Percentiles rank a stretch among this genome's conserved stretches.
These are phyloP conservation scores for Avena insularis DNA, from an alignment of 176 grass and related monocot genomes.

Conservation along the genomic window DNA sequence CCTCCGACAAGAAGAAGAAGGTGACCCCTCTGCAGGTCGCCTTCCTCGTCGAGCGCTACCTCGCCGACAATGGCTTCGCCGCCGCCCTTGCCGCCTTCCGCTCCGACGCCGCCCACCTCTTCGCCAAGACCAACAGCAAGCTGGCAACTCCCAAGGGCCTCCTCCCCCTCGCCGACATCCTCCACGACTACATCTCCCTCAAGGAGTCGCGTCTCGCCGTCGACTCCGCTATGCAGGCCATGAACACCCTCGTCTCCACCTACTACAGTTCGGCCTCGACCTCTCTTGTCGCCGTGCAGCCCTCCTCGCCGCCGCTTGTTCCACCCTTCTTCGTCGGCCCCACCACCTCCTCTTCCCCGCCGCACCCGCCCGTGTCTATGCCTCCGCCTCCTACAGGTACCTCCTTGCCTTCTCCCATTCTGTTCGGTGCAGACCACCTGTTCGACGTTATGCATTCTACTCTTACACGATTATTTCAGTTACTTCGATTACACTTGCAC, in stretches of 20 bases:
- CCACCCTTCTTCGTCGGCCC: slow-evolving; percentile 51
- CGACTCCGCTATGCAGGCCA: slow-evolving; percentile 64
- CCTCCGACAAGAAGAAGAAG: slow-evolving; percentile 50
- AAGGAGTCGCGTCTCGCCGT: slow-evolving; percentile 68
- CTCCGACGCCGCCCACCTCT: slow-evolving; percentile 65
- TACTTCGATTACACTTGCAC: not conserved
- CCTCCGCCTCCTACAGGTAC: slow-evolving; percentile 50
- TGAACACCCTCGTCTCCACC: slow-evolving; percentile 60
- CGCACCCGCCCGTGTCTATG: slow-evolving; percentile 1
- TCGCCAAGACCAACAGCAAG: slow-evolving; percentile 48
- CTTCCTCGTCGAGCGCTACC: slow-evolving; percentile 90
- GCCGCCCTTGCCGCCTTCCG: slow-evolving; percentile 71
- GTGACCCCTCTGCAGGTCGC: slow-evolving; percentile 76
- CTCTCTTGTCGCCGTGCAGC: slow-evolving; percentile 30
- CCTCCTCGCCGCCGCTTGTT: slow-evolving; percentile 55
- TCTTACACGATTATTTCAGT: not conserved
- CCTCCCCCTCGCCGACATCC: slow-evolving; percentile 70
- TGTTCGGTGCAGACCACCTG: not conserved
- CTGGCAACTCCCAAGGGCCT: slow-evolving; percentile 55
- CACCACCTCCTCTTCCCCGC: slow-evolving; percentile 23
- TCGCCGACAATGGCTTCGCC: slow-evolving; percentile 70
- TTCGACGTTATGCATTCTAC: slow-evolving; percentile 27
- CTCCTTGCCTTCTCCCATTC: not conserved
- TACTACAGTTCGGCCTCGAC: slow-evolving; percentile 44
- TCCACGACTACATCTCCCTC: slow-evolving; percentile 83